Evolutionary conservation across 768 basidiomycete species (phyloP), one percentile per base, ranked within the genome.

Genomic region (Pluteus cervinus): DNA sequence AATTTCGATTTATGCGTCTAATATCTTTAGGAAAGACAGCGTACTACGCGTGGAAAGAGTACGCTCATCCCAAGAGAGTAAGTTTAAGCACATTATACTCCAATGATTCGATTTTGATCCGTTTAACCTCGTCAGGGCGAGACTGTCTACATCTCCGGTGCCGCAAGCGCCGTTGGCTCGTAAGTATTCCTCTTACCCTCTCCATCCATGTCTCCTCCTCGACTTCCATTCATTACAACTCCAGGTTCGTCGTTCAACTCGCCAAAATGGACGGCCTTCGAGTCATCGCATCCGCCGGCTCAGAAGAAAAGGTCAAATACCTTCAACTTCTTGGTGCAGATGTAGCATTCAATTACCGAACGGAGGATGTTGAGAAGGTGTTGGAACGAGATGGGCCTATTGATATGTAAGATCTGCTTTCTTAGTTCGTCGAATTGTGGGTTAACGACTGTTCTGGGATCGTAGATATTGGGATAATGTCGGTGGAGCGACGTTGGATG

Each of bases 301-400:
- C 75, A 0, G 80, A 86, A n/a, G 78, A 81, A 36, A 86, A 88
- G 55, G 79, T 86, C 5, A 53, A 63, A 4, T 81, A 71, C 49
- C 56, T 81, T 56, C 68, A 67, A 33, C 65, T 68, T 3, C 46
- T 82, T n/a, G 84, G 81, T 1, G 74, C 76, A 0, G 82, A 87
- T 46, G 69, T 80, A 5, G 76, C 68, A 1, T 85, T 84, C 62
- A 84, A 86, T 54, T 86, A 82, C 60, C 82, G 87, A 66, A 83
- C 69, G 0, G 62, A 62, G 1, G 60, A 62, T 32, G 76, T 73
- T 0, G 48, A 48, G 1, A 72, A 79, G 8, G 61, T 81, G 3
- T 57, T 88, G 25, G 50, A 52, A 42, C 66, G 66, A 40, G 68
- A 84, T 45, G 81, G 80, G 0, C 66, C 67, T 7, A 57, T 73